phyloP scores from a whole-genome alignment of 2,329 filamentous ascomycete genomes.

The Lachnellula suecica region DNA sequence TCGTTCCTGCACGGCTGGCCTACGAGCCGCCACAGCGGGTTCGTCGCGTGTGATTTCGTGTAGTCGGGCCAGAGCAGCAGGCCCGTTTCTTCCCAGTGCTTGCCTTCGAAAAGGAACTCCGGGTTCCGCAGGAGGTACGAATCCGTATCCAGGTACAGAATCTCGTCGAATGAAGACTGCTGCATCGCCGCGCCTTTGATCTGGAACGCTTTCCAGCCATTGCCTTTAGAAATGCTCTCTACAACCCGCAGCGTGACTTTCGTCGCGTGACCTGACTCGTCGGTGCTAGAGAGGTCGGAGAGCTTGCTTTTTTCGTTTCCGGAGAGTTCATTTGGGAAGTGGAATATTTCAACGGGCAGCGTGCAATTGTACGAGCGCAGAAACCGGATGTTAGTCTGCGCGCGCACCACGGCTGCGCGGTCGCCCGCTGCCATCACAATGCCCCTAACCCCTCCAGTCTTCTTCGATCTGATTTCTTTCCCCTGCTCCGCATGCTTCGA shows the following conservation, averaged over 20 bases:
- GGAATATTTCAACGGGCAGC: conserved; percentile 21
- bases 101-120: conserved; percentile 16
- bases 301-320: conserved; percentile 9
- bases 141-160: conserved; percentile 21
- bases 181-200: conserved; percentile 22
- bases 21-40: conserved; percentile 19
- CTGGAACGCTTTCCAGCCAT: conserved; percentile 21
- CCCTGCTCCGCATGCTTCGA: background rate
- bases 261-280: background rate
- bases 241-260: conserved; percentile 15
- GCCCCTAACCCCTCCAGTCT: conserved; percentile 11
- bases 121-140: conserved; percentile 17
- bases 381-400: conserved; percentile 17
- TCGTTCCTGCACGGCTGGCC: conserved; percentile 16
- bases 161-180: conserved; percentile 21
- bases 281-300: conserved; percentile 7
- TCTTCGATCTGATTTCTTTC: background rate
- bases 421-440: conserved; percentile 25
- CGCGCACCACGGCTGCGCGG: conserved; percentile 10
- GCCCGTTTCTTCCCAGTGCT: conserved; percentile 17
- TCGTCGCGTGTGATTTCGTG: conserved; percentile 19
- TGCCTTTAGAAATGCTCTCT: conserved; percentile 14
- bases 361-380: conserved; percentile 22
- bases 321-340: conserved; percentile 17
- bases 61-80: conserved; percentile 22